Conservation (phyloP, 2,329 filamentous ascomycete species). For the Hysterium pulicare region DNA sequence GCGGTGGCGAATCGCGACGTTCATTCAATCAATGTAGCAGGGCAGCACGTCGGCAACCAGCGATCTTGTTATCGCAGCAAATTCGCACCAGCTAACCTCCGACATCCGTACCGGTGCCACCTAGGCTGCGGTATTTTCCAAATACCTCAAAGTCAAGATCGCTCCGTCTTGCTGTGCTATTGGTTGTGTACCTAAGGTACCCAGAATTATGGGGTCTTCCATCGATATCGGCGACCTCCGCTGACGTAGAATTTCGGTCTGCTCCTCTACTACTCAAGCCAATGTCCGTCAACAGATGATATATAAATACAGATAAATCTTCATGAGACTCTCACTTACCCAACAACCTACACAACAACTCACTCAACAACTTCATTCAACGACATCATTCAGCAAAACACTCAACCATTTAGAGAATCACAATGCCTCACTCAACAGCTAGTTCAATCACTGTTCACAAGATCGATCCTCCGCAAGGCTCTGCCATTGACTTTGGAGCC, state of each 20-base stretch:
- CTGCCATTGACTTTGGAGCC: slow-evolving; percentile 55
- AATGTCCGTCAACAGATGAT: neutral
- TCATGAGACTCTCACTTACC: neutral
- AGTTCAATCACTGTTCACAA: slow-evolving; percentile 17
- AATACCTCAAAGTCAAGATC: too few relatives aligned
- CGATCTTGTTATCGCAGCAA: too few relatives aligned
- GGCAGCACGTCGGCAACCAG: too few relatives aligned
- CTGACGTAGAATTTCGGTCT: neutral
- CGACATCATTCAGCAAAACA: neutral
- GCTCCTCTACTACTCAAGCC: neutral
- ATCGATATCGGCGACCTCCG: slow-evolving; percentile 4
- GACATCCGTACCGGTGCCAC: too few relatives aligned
- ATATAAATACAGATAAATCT: neutral
- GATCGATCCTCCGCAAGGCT: slow-evolving; percentile 19
- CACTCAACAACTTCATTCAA: neutral
- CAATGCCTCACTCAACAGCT: slow-evolving; percentile 20
- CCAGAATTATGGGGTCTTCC: too few relatives aligned
- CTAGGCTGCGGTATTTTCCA: too few relatives aligned
- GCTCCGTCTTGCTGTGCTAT: too few relatives aligned
- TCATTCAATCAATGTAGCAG: too few relatives aligned
- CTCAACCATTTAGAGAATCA: slow-evolving; percentile 1
- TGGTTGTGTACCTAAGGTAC: too few relatives aligned
- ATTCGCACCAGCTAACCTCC: too few relatives aligned
- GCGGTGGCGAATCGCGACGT: too few relatives aligned
- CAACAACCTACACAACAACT: neutral